These are phyloP conservation scores for Candida cerambycidarum DNA, from an alignment of 805 yeast species.

Conservation along the genomic window DNA sequence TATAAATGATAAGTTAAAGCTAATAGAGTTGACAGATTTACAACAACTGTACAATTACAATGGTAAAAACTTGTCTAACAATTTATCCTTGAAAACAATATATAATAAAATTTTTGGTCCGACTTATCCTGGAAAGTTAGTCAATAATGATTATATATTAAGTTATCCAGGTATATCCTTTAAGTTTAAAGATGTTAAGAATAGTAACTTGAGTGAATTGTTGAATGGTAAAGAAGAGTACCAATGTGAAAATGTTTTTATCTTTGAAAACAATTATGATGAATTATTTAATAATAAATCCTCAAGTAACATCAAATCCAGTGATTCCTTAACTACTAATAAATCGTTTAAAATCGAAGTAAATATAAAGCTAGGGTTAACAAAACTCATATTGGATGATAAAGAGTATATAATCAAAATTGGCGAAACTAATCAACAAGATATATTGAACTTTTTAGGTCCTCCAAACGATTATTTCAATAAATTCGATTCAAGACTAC, in stretches of 20 bases:
- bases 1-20: constrained; percentile 22
- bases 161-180: constrained; percentile 60
- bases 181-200: constrained; percentile 31
- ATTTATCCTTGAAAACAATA: constrained; percentile 36
- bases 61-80: constrained; percentile 23
- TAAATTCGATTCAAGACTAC: constrained; percentile 44
- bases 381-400: constrained; percentile 20
- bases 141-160: constrained; percentile 36
- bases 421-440: constrained; percentile 51
- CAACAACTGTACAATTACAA: constrained; percentile 22
- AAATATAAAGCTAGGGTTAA: constrained; percentile 21
- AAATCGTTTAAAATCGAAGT: constrained; percentile 1
- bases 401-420: constrained; percentile 22
- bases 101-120: constrained; percentile 63
- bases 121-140: constrained; percentile 53
- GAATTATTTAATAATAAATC: not conserved
- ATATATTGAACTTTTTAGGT: constrained; percentile 47
- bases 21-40: constrained; percentile 28
- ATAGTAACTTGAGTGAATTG: constrained; percentile 29
- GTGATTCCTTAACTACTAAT: not conserved
- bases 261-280: constrained; percentile 1
- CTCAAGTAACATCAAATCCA: constrained; percentile 1
- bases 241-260: not conserved
- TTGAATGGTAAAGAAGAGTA: constrained; percentile 5
- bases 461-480: constrained; percentile 56